Evolutionary conservation across 345 rosid genomes (phyloP).

Genomic region (Dipteronia dyeriana): DNA sequence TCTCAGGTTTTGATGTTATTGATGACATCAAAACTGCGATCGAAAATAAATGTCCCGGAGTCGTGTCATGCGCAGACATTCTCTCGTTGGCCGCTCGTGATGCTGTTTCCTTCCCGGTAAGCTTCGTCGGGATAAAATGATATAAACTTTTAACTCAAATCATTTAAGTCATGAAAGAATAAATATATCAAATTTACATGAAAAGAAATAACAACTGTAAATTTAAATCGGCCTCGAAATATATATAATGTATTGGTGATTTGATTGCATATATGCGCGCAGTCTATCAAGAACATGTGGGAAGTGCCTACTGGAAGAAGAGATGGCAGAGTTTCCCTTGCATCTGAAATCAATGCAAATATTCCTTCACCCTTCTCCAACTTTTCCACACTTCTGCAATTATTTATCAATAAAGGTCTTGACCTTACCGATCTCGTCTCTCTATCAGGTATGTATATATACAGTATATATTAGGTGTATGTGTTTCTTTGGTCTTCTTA

Average conservation of each 20-base stretch:
- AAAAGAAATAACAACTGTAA: too few relatives aligned
- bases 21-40: constrained; percentile 52
- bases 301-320: constrained; percentile 52
- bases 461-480: background rate
- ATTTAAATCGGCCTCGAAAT: too few relatives aligned
- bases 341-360: constrained; percentile 40
- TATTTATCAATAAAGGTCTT: constrained; percentile 40
- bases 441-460: constrained; percentile 53
- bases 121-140: too few relatives aligned
- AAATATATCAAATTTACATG: too few relatives aligned
- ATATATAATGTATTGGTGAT: too few relatives aligned
- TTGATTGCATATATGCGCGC: too few relatives aligned
- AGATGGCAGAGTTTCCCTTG: constrained; percentile 57
- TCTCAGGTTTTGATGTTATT: constrained; percentile 50
- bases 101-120: constrained; percentile 48
- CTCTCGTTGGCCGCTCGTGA: constrained; percentile 62
- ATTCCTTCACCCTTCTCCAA: constrained; percentile 47
- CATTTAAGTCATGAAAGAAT: too few relatives aligned
- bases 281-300: constrained; percentile 27
- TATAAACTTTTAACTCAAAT: too few relatives aligned
- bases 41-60: constrained; percentile 46
- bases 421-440: constrained; percentile 46
- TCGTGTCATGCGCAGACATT: constrained; percentile 63
- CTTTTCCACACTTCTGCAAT: constrained; percentile 37
- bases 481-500: too few relatives aligned